These are phyloP conservation scores for Ogataea populi-albae DNA, from an alignment of 805 yeast genomes.

Conservation along the genomic window DNA sequence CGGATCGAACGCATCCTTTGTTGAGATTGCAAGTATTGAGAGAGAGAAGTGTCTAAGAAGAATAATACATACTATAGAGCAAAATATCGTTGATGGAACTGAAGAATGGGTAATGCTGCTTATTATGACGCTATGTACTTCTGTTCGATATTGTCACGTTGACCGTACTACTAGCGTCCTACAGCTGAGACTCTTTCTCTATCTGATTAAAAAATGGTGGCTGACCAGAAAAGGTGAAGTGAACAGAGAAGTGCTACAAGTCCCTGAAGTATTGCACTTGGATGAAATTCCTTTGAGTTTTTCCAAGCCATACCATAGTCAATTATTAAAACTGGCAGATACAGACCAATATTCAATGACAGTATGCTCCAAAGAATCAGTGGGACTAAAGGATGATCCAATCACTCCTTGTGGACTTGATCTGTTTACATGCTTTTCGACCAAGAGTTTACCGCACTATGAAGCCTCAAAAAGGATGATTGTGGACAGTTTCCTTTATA, in stretches of 20 bases:
- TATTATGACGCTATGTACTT: not conserved
- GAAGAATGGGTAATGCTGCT: conserved; percentile 2
- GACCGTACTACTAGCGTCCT: not conserved
- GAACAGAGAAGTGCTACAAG: not conserved
- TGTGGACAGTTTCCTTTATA: conserved; percentile 42
- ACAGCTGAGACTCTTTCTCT: not conserved
- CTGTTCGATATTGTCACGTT: not conserved
- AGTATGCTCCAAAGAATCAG: not conserved
- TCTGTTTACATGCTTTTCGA: conserved; percentile 1
- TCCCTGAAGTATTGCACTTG: too few relatives aligned
- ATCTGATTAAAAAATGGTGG: not conserved
- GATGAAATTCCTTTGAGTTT: not conserved
- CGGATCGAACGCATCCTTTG: not conserved
- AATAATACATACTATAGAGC: not conserved
- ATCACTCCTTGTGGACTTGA: conserved; percentile 18
- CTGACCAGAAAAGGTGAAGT: not conserved
- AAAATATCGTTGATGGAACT: not conserved
- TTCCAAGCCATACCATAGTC: not conserved
- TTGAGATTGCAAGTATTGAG: not conserved
- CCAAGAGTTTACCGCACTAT: not conserved
- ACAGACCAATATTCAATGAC: not conserved
- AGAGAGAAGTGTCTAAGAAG: not conserved
- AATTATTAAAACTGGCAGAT: not conserved
- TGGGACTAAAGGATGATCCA: conserved; percentile 3
- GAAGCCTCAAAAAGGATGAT: conserved; percentile 31